These are phyloP conservation scores for Colletotrichum phormii DNA, from an alignment of 2,329 filamentous ascomycete species.

Conservation along the genomic window DNA sequence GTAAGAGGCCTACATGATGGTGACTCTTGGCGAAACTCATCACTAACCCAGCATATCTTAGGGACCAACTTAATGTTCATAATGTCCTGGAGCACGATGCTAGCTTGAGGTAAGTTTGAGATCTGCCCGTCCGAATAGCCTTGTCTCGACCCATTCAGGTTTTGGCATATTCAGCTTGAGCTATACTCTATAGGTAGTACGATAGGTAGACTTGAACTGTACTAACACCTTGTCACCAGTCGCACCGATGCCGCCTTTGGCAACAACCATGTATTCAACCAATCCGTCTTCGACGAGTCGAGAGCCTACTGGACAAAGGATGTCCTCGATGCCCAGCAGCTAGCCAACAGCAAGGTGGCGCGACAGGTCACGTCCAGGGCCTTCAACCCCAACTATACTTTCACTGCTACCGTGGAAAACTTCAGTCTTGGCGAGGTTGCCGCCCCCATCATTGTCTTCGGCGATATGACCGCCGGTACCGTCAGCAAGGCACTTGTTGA, in stretches of 20 bases:
- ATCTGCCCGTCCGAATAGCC: no score
- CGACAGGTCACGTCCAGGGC: constrained; percentile 57
- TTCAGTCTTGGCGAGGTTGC: constrained; percentile 64
- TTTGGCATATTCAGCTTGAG: no score
- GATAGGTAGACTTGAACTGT: no score
- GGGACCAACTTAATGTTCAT: constrained; percentile 57
- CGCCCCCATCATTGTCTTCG: constrained; percentile 62
- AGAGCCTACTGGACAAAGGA: constrained; percentile 57
- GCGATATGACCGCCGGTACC: constrained; percentile 52
- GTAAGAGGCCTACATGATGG: constrained; percentile 20
- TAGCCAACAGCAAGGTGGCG: constrained; percentile 58
- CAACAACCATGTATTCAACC: constrained; percentile 64
- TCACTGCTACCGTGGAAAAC: constrained; percentile 53
- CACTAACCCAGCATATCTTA: background rate
- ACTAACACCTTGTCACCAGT: constrained; percentile 39
- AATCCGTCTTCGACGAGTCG: constrained; percentile 60
- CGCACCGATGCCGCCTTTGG: constrained; percentile 63
- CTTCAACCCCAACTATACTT: constrained; percentile 60
- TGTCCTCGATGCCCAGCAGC: constrained; percentile 52
- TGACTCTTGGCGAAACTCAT: no score
- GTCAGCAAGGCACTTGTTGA: constrained; percentile 54
- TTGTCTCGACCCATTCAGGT: no score
- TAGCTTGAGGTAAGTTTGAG: constrained; percentile 50
- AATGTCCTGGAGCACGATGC: constrained; percentile 63
- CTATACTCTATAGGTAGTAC: no score